Evolutionary conservation across 495 filamentous ascomycete genomes (phyloP).

Genomic region (Aspergillus diversus): DNA sequence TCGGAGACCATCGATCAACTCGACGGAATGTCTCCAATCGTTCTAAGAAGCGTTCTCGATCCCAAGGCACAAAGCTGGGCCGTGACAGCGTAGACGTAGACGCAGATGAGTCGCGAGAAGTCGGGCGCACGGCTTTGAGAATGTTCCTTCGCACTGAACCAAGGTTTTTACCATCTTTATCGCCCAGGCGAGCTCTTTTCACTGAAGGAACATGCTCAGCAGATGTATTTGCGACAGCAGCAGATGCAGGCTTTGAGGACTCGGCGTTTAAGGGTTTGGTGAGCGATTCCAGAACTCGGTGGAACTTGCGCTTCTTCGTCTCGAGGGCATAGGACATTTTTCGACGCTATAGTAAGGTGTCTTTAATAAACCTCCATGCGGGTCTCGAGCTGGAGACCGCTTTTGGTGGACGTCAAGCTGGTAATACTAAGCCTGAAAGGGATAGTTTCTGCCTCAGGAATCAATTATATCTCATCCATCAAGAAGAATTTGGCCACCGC

Average conservation of each 20-base stretch:
- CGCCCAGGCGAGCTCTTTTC: conserved; percentile 44
- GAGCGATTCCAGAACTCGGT: conserved; percentile 59
- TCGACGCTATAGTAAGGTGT: conserved; percentile 1
- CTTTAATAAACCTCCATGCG: neutral
- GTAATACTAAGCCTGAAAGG: conserved; percentile 17
- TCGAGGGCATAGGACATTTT: conserved; percentile 57
- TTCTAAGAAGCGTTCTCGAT: conserved; percentile 79
- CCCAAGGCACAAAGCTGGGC: conserved; percentile 78
- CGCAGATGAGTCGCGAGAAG: conserved; percentile 27
- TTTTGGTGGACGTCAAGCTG: conserved; percentile 13
- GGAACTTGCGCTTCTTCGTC: conserved; percentile 60
- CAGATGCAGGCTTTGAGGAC: conserved; percentile 37
- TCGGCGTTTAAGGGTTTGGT: conserved; percentile 35
- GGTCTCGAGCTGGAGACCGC: neutral
- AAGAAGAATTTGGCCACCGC: too few relatives aligned
- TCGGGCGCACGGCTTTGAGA: conserved; percentile 30
- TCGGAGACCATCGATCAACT: conserved; percentile 78
- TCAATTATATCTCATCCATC: neutral
- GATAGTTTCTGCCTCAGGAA: conserved; percentile 22
- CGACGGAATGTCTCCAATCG: conserved; percentile 86
- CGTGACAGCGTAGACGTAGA: conserved; percentile 35
- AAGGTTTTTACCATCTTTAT: conserved; percentile 28
- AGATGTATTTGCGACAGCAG: conserved; percentile 21
- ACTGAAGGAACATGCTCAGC: conserved; percentile 40
- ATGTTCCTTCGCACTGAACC: conserved; percentile 33